These are phyloP conservation scores for Trypethelium eluteriae DNA, from an alignment of 495 filamentous ascomycete genomes.

Conservation along the genomic window DNA sequence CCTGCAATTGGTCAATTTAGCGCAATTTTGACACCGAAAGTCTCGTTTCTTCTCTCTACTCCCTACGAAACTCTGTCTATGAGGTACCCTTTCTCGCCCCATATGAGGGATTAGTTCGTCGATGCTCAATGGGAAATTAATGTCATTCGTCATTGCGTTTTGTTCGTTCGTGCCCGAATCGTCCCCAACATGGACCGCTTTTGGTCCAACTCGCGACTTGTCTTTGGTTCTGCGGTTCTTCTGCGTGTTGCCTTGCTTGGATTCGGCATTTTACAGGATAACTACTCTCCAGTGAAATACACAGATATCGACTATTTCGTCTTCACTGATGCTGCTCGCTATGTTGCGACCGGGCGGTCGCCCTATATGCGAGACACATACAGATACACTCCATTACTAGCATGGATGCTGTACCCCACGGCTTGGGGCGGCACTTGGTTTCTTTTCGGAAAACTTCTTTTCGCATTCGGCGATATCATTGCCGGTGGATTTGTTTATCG, in stretches of 20 bases:
- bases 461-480: constrained; percentile 71
- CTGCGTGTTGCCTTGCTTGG: constrained; percentile 65
- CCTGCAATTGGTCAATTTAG: no score
- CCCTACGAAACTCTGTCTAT: no score
- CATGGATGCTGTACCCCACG: constrained; percentile 83
- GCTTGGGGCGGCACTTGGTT: constrained; percentile 58
- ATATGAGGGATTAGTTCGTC: no score
- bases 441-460: constrained; percentile 81
- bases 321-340: constrained; percentile 93
- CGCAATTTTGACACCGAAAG: no score
- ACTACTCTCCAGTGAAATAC: constrained; percentile 84
- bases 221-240: constrained; percentile 61
- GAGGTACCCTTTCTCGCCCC: no score
- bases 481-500: constrained; percentile 81
- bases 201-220: constrained; percentile 37
- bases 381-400: constrained; percentile 88
- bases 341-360: constrained; percentile 53
- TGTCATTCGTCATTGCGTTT: no score
- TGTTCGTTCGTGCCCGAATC: no score
- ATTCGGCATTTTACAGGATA: constrained; percentile 88
- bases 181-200: constrained; percentile 30
- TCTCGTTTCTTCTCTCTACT: no score
- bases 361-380: constrained; percentile 91
- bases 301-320: constrained; percentile 99
- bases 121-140: no score